A percentile compares a stretch with the other conserved stretches of the same genome.
Conservation (phyloP, 768 basidiomycete genomes). For the Rhodotorula taiwanensis region DNA sequence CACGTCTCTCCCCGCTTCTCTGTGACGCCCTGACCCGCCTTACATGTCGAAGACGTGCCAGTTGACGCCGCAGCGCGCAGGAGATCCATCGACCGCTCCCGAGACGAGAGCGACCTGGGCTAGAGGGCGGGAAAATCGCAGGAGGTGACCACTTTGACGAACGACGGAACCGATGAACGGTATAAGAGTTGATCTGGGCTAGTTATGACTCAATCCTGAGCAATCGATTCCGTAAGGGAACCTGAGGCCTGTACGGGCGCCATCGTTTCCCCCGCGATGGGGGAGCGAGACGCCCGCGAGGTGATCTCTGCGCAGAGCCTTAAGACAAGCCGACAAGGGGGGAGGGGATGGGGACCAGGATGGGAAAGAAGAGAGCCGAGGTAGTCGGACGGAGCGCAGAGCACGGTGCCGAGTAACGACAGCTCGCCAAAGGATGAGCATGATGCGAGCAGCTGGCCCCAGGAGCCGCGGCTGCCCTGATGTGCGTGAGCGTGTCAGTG, state of each 20-base stretch:
- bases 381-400: too few species aligned
- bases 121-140: background rate
- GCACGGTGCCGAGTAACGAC: too few species aligned
- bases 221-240: constrained; percentile 16
- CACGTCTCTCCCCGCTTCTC: background rate
- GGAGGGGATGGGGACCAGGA: too few species aligned
- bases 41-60: background rate
- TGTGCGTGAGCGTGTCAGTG: too few species aligned
- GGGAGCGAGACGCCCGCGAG: background rate
- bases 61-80: constrained; percentile 9
- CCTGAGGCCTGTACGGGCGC: background rate
- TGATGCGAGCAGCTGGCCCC: too few species aligned
- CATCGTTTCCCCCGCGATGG: background rate
- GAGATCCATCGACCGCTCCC: background rate
- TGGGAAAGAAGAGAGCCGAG: too few species aligned
- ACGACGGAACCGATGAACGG: too few species aligned
- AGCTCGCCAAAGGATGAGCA: too few species aligned
- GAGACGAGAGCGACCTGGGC: background rate
- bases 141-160: background rate
- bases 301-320: constrained; percentile 21
- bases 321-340: constrained; percentile 10
- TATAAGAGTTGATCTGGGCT: background rate
- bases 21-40: constrained; percentile 5
- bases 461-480: too few species aligned
- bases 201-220: constrained; percentile 26